A percentile compares a stretch with the other conserved stretches of the same genome.
Evolutionary conservation across 257 asterid species (phyloP).

Genomic region (Nicotiana sylvestris): DNA sequence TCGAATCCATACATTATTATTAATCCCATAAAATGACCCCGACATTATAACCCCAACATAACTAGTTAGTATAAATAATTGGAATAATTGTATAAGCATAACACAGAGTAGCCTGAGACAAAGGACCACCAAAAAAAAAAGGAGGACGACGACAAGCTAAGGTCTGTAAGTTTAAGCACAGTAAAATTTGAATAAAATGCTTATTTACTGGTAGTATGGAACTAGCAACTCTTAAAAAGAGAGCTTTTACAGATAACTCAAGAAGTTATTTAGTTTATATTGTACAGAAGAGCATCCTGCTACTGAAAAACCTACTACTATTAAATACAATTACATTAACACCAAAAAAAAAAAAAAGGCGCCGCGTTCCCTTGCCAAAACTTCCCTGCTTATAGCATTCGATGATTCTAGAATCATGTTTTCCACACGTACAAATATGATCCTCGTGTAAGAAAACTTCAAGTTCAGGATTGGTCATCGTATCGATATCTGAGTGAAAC

Average conservation of each 20-base stretch:
- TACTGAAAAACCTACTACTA: neutral
- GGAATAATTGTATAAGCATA: neutral
- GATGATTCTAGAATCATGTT: too few species aligned
- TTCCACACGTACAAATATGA: neutral
- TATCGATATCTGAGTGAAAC: neutral
- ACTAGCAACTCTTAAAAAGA: neutral
- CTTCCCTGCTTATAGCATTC: neutral
- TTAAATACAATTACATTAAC: neutral
- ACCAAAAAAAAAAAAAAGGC: neutral
- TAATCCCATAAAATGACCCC: too few species aligned
- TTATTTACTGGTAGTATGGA: neutral
- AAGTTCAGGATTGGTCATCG: neutral
- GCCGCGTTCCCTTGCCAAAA: neutral
- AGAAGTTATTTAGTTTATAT: neutral
- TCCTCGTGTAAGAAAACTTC: neutral
- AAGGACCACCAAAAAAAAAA: too few species aligned
- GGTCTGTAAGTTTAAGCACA: neutral
- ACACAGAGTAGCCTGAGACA: too few species aligned
- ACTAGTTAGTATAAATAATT: too few species aligned
- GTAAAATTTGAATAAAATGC: neutral
- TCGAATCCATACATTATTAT: too few species aligned
- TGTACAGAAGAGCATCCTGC: neutral
- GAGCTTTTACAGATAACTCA: constrained; percentile 3
- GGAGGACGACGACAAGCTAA: neutral
- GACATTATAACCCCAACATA: too few species aligned